phyloP scores from a whole-genome alignment of 768 basidiomycete genomes.

The Leucosporidium yakuticum region DNA sequence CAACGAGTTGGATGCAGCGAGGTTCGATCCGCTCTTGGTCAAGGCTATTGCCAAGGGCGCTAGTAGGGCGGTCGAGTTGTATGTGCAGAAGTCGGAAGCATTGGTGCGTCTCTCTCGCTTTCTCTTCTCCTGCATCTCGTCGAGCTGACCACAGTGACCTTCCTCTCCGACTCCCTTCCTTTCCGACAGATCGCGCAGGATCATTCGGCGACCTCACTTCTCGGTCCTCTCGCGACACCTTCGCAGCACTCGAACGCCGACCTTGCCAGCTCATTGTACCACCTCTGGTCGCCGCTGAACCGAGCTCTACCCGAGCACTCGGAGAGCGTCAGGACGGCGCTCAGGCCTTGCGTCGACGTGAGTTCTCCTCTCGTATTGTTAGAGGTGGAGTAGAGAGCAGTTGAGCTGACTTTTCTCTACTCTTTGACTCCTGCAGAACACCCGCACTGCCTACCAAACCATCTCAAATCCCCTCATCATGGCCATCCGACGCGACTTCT shows the following conservation, averaged over 20 bases:
- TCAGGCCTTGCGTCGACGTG: slow-evolving; percentile 32
- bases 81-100: slow-evolving; percentile 59
- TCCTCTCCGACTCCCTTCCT: not conserved
- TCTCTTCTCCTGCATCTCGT: too few relatives aligned
- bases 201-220: slow-evolving; percentile 65
- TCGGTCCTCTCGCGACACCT: slow-evolving; percentile 69
- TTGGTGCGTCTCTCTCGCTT: slow-evolving; percentile 52
- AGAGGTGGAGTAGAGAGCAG: too few relatives aligned
- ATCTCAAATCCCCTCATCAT: slow-evolving; percentile 43
- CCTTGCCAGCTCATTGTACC: slow-evolving; percentile 71
- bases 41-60: slow-evolving; percentile 70
- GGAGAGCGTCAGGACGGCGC: slow-evolving; percentile 17
- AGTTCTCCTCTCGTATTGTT: slow-evolving; percentile 9
- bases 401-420: too few relatives aligned
- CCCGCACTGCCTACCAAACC: slow-evolving; percentile 35
- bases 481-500: slow-evolving; percentile 66
- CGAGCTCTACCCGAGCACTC: slow-evolving; percentile 65
- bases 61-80: slow-evolving; percentile 61
- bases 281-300: slow-evolving; percentile 64
- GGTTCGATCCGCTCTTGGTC: slow-evolving; percentile 84
- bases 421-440: slow-evolving; percentile 10
- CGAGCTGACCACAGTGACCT: slow-evolving; percentile 3
- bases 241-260: slow-evolving; percentile 73
- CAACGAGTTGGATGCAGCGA: slow-evolving; percentile 88
- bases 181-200: slow-evolving; percentile 61